phyloP scores from a whole-genome alignment of 2,329 filamentous ascomycete genomes.

The Alternaria tenuissima region DNA sequence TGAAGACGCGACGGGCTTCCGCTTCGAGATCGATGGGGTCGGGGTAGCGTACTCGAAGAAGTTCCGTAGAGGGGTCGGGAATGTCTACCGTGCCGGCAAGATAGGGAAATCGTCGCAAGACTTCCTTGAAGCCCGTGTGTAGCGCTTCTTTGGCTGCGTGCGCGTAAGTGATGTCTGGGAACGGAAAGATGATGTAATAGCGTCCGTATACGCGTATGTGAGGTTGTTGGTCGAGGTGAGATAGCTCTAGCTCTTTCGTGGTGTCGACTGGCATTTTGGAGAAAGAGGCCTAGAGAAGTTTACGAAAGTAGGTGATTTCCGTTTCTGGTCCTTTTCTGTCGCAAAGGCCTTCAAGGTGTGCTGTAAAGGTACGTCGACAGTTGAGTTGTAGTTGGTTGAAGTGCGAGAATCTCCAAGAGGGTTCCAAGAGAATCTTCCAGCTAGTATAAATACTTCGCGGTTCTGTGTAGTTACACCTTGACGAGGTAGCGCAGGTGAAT shows the following conservation, averaged over 20 bases:
- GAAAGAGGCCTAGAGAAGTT: conserved; percentile 2
- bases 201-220: conserved; percentile 26
- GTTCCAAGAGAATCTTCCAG: not conserved
- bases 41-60: conserved; percentile 23
- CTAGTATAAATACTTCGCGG: conserved; percentile 7
- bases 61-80: conserved; percentile 5
- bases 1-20: conserved; percentile 16
- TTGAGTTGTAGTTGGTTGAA: not conserved
- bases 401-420: not conserved
- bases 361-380: not conserved
- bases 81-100: conserved; percentile 24
- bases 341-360: not conserved
- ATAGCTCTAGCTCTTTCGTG: conserved; percentile 22
- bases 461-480: not conserved
- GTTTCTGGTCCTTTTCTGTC: not conserved
- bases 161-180: conserved; percentile 18
- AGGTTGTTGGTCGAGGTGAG: conserved; percentile 26
- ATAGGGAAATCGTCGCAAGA: conserved; percentile 23
- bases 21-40: conserved; percentile 14
- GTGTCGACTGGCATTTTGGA: not conserved
- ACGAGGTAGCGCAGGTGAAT: not conserved
- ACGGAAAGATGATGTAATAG: conserved; percentile 26
- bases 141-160: conserved; percentile 23
- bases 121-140: conserved; percentile 16
- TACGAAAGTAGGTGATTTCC: conserved; percentile 3